Base-by-base conservation (phyloP, 495 filamentous ascomycete genomes). In the Astrothelium macrocarpum region DNA sequence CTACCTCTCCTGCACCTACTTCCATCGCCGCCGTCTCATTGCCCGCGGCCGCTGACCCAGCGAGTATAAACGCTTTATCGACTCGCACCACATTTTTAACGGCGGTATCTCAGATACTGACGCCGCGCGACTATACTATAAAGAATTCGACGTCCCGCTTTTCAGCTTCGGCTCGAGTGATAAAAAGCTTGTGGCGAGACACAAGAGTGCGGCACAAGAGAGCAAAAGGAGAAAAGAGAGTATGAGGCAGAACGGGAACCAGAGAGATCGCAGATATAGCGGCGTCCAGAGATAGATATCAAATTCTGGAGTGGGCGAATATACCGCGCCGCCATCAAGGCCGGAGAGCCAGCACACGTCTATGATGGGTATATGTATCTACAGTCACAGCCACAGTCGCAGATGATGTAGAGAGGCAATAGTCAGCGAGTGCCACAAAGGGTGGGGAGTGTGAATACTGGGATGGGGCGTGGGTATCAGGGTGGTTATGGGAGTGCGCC, bases 1-100 rank as follows among this genome's bases (percentile, higher is more conserved):
- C 71, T 77, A 77, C 67, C 70, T 77, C 18, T 67, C 63, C 32
- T 72, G 69, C 64, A 76, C 72, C 1, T 78, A 75, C 64, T 76
- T 73, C 67, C 70, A 74, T 31, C 71, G 75, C 53, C 66, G 70
- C 28, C 31, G 64, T 1, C 75, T 75, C 64, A 61, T 70, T 39
- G 63, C 65, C 61, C 65, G 68, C 43, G 66, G 68, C 39, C 53
- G 56, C 23, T 68, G 59, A 16, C 68, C 68, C 12, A 66, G 68
- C 28, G 68, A 63, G 23, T 63, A 60, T 2, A 70, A 68, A 45
- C 32, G 56, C 20, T 56, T 70, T 16, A 68, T 68, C 58, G 20
- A 62, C 20, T 64, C 60, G 0, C 31, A 16, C n/a, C 63, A 64
- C 23, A 62, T 70, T 16, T 31, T 68, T 43, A 68, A 68, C 32